These are phyloP conservation scores for Diplotaxis tenuifolia DNA, from an alignment of 345 rosid genomes.

Conservation along the genomic window DNA sequence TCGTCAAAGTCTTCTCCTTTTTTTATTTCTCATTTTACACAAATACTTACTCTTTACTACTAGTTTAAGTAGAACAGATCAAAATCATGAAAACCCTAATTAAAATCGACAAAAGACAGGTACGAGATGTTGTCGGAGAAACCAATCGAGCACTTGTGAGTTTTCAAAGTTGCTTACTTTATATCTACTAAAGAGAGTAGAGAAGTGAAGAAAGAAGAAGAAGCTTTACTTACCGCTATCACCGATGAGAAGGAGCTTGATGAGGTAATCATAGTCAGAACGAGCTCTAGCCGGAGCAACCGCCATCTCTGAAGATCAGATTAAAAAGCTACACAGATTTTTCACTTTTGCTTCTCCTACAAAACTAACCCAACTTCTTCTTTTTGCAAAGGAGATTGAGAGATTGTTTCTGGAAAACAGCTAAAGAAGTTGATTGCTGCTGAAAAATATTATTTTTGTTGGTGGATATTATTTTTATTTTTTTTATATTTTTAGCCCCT, in stretches of 20 bases:
- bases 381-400: slow-evolving; percentile 15
- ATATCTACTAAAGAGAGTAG: not conserved
- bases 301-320: slow-evolving; percentile 38
- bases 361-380: not conserved
- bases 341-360: slow-evolving; percentile 1
- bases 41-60: not conserved
- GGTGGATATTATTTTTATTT: slow-evolving; percentile 4
- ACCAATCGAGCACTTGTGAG: not conserved
- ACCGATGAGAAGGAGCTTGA: slow-evolving; percentile 54
- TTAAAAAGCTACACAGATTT: not conserved
- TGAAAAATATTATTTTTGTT: not conserved
- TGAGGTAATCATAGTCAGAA: slow-evolving; percentile 53
- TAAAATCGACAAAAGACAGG: not conserved
- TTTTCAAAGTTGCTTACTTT: not conserved
- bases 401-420: slow-evolving; percentile 7
- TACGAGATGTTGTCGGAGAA: not conserved
- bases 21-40: not conserved
- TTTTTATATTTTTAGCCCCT: not conserved
- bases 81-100: slow-evolving; percentile 24
- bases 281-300: slow-evolving; percentile 60
- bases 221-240: slow-evolving; percentile 44
- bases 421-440: slow-evolving; percentile 29
- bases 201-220: not conserved
- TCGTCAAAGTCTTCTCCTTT: not conserved
- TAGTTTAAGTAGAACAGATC: not conserved